Conservation (phyloP, 345 rosid species). For the Linum lewisii region DNA sequence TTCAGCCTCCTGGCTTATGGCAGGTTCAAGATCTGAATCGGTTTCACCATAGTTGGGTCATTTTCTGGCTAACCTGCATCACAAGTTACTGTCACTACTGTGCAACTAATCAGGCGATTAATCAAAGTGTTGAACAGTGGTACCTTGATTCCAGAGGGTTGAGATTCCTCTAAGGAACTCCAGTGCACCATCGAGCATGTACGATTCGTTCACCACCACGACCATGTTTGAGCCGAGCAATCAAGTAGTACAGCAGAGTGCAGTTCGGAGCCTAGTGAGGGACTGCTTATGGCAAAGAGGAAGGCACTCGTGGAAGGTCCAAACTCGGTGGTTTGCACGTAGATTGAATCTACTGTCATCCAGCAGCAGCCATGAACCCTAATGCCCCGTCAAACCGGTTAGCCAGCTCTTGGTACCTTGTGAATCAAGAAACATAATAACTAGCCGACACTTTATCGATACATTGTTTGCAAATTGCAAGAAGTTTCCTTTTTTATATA, state of each 20-base stretch:
- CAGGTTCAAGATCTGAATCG: constrained; percentile 19
- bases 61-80: constrained; percentile 23
- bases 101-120: too few species aligned
- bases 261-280: constrained; percentile 24
- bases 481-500: background rate
- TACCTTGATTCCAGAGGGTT: constrained; percentile 28
- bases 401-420: constrained; percentile 20
- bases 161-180: constrained; percentile 24
- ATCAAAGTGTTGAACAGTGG: too few species aligned
- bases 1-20: constrained; percentile 19
- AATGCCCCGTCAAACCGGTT: constrained; percentile 20
- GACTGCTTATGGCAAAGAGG: constrained; percentile 22
- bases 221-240: constrained; percentile 26
- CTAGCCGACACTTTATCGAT: background rate
- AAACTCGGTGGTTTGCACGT: constrained; percentile 25
- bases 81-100: background rate
- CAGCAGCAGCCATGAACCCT: constrained; percentile 24
- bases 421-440: background rate
- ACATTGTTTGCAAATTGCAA: background rate
- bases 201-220: constrained; percentile 26
- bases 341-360: constrained; percentile 23
- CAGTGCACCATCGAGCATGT: constrained; percentile 26
- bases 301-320: constrained; percentile 24
- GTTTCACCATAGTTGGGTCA: constrained; percentile 23
- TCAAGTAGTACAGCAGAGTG: constrained; percentile 22